Percentiles rank a stretch among this genome's conserved stretches.
These are phyloP conservation scores for Sugiyamaella castrensis DNA, from an alignment of 1,139 yeast genomes.

Conservation along the genomic window DNA sequence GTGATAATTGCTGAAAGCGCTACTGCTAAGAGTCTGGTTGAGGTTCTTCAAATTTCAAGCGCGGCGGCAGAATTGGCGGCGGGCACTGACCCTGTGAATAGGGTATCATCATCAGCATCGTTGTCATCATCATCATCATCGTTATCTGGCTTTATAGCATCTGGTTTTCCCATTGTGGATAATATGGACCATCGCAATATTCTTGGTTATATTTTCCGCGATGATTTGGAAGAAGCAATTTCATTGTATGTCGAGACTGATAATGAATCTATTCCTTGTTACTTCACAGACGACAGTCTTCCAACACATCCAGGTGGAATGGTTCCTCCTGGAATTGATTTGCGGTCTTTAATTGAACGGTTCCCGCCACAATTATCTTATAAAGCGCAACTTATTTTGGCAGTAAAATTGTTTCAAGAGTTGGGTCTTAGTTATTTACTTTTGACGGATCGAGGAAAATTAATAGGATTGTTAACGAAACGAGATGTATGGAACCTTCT, in stretches of 20 bases:
- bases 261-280: slow-evolving; percentile 19
- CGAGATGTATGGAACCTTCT: slow-evolving; percentile 60
- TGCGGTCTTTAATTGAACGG: slow-evolving; percentile 31
- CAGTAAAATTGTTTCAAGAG: slow-evolving; percentile 49
- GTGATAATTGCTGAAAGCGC: slow-evolving; percentile 25
- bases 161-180: slow-evolving; percentile 45
- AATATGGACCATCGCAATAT: slow-evolving; percentile 32
- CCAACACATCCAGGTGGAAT: slow-evolving; percentile 10
- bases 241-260: slow-evolving; percentile 1
- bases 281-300: slow-evolving; percentile 19
- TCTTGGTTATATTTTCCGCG: slow-evolving; percentile 43
- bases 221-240: slow-evolving; percentile 38
- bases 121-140: background rate
- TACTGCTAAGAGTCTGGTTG: slow-evolving; percentile 26
- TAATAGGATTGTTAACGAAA: slow-evolving; percentile 59
- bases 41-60: slow-evolving; percentile 15
- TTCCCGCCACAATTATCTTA: slow-evolving; percentile 34
- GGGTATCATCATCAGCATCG: background rate
- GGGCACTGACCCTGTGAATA: background rate
- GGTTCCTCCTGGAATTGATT: slow-evolving; percentile 15
- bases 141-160: slow-evolving; percentile 19
- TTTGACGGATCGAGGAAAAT: slow-evolving; percentile 46
- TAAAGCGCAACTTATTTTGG: slow-evolving; percentile 42
- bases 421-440: slow-evolving; percentile 53
- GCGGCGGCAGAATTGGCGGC: background rate